These are phyloP conservation scores for Aquilaria yunnanensis DNA, from an alignment of 345 rosid genomes.

Conservation along the genomic window DNA sequence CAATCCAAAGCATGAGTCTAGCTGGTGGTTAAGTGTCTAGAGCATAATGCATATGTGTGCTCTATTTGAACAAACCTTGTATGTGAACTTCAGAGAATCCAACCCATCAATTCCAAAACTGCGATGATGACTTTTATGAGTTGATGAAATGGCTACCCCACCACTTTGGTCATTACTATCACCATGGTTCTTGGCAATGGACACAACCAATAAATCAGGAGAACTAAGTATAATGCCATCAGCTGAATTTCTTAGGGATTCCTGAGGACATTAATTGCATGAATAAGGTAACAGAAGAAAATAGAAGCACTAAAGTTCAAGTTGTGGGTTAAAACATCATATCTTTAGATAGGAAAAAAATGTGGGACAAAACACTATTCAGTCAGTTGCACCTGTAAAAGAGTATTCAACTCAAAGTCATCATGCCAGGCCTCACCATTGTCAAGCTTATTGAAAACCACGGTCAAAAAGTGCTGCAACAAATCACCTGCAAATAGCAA, in stretches of 20 bases:
- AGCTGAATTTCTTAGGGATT: slow-evolving; percentile 90
- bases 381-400: slow-evolving; percentile 64
- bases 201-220: slow-evolving; percentile 82
- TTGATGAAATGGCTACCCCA: slow-evolving; percentile 31
- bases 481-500: slow-evolving; percentile 68
- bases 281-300: slow-evolving; percentile 8
- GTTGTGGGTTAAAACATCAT: background rate
- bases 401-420: slow-evolving; percentile 85
- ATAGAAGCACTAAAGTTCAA: slow-evolving; percentile 6
- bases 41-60: slow-evolving; percentile 5
- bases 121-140: slow-evolving; percentile 38
- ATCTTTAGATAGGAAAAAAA: slow-evolving; percentile 3
- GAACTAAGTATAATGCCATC: slow-evolving; percentile 72
- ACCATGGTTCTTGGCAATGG: slow-evolving; percentile 46
- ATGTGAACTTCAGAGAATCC: slow-evolving; percentile 69
- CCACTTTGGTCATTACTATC: slow-evolving; percentile 53
- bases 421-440: slow-evolving; percentile 90
- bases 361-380: slow-evolving; percentile 2
- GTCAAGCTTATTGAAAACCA: slow-evolving; percentile 72
- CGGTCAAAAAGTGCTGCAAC: slow-evolving; percentile 84
- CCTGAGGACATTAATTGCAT: slow-evolving; percentile 37
- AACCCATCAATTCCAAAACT: slow-evolving; percentile 76
- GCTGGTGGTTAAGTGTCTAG: background rate
- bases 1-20: slow-evolving; percentile 9
- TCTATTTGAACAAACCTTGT: slow-evolving; percentile 49